A percentile compares a stretch with the other conserved stretches of the same genome.
Evolutionary conservation across 2,329 filamentous ascomycete genomes (phyloP).

Genomic region (Chrysoporthe deuterocubensis): DNA sequence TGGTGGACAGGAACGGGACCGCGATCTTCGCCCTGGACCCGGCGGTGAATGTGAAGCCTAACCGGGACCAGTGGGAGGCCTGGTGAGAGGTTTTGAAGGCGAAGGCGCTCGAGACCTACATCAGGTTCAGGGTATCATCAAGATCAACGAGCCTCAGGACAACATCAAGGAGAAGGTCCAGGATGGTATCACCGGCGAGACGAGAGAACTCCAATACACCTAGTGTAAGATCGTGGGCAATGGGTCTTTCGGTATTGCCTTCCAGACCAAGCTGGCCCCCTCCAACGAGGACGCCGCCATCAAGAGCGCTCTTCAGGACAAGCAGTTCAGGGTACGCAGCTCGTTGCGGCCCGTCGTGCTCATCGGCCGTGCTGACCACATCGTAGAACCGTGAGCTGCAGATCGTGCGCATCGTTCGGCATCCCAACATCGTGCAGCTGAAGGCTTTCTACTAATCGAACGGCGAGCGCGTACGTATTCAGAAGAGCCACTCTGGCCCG

Average conservation of each 20-base stretch:
- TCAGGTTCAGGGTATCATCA: too few species aligned
- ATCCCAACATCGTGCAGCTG: conserved; percentile 97
- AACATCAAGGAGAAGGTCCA: conserved; percentile 98
- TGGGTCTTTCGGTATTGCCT: conserved; percentile 97
- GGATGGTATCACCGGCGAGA: conserved; percentile 95
- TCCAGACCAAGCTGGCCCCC: conserved; percentile 98
- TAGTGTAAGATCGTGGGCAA: conserved; percentile 99
- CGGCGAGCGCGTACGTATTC: conserved; percentile 79
- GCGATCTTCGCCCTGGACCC: too few species aligned
- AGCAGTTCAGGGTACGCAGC: conserved; percentile 88
- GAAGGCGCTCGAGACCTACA: too few species aligned
- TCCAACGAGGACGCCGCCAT: conserved; percentile 98
- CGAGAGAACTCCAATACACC: conserved; percentile 95
- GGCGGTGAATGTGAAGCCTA: too few species aligned
- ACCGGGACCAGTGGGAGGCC: too few species aligned
- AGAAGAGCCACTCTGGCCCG: conserved; percentile 23
- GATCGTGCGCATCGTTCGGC: conserved; percentile 99
- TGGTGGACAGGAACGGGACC: too few species aligned
- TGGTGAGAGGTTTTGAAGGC: too few species aligned
- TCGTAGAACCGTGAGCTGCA: conserved; percentile 94
- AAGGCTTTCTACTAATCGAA: conserved; percentile 99
- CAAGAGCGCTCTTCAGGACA: conserved; percentile 98
- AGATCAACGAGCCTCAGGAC: conserved; percentile 60
- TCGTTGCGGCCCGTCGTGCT: background rate
- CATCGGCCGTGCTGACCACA: conserved; percentile 1